Conservation (phyloP, 495 filamentous ascomycete species). For the Penicillium maclennaniae region DNA sequence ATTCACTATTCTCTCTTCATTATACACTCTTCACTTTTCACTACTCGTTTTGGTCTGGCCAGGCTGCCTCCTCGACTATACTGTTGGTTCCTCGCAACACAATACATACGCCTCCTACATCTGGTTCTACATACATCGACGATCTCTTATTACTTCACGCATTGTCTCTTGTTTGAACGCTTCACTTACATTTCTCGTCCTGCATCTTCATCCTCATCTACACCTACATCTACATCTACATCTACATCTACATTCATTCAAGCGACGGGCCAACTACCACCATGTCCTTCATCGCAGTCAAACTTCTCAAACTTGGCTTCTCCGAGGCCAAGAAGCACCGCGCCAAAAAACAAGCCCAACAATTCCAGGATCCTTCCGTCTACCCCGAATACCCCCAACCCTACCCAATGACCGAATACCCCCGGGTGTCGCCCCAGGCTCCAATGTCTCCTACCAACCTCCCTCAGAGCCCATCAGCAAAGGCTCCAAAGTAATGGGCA, state of each 20-base stretch:
- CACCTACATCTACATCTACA: background rate
- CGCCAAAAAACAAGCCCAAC: constrained; percentile 25
- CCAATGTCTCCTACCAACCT: constrained; percentile 12
- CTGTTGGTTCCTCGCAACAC: background rate
- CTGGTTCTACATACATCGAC: background rate
- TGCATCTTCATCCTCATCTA: background rate
- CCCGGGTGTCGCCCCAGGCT: constrained; percentile 17
- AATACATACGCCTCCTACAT: background rate
- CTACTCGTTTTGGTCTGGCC: background rate
- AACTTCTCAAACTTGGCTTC: constrained; percentile 28
- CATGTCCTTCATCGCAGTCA: constrained; percentile 33
- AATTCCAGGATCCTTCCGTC: constrained; percentile 19
- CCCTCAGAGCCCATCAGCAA: constrained; percentile 4
- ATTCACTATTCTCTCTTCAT: constrained; percentile 1
- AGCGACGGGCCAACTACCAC: background rate
- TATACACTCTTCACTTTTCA: background rate
- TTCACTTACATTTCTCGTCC: background rate
- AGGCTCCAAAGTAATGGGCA: constrained; percentile 7
- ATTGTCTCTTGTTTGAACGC: background rate
- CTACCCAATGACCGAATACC: constrained; percentile 22
- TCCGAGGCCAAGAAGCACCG: constrained; percentile 32
- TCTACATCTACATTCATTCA: constrained; percentile 13
- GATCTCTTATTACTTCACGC: background rate
- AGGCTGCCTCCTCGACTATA: background rate
- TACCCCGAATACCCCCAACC: constrained; percentile 8